A percentile compares a stretch with the other conserved stretches of the same genome.
These are phyloP conservation scores for Entophlyctis luteolus DNA, from an alignment of 192 early-diverging fungal species.

Conservation along the genomic window DNA sequence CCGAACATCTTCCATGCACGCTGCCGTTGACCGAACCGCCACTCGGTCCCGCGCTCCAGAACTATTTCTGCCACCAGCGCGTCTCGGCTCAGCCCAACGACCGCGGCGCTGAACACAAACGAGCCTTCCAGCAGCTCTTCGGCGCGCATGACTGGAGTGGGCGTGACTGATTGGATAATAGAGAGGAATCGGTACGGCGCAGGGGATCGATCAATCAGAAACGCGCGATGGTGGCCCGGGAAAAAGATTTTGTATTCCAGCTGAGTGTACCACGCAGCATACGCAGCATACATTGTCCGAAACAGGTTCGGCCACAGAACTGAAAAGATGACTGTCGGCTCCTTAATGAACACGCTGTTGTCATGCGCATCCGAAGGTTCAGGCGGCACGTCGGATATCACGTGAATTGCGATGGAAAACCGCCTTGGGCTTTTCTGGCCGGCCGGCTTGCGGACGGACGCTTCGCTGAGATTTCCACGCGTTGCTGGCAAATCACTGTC, in stretches of 20 bases:
- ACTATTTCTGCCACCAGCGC: conserved; percentile 32
- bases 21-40: conserved; percentile 21
- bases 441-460: background rate
- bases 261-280: conserved; percentile 38
- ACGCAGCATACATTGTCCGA: conserved; percentile 38
- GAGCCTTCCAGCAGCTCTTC: background rate
- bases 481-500: background rate
- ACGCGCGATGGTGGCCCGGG: conserved; percentile 26
- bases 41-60: conserved; percentile 16
- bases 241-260: conserved; percentile 40
- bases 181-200: conserved; percentile 22
- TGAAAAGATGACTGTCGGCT: conserved; percentile 35
- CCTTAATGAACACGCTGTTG: background rate
- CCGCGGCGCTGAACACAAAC: conserved; percentile 20
- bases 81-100: conserved; percentile 33
- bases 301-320: conserved; percentile 39
- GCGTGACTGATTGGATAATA: conserved; percentile 26
- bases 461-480: background rate
- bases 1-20: conserved; percentile 27
- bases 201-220: conserved; percentile 27
- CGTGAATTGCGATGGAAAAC: conserved; percentile 7
- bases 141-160: background rate
- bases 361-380: background rate
- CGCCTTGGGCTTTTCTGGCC: conserved; percentile 1
- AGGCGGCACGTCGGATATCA: background rate